Evolutionary conservation across 768 basidiomycete species (phyloP), one percentile per base, ranked within the genome.

Genomic region (Symmetrospora coprosmae): DNA sequence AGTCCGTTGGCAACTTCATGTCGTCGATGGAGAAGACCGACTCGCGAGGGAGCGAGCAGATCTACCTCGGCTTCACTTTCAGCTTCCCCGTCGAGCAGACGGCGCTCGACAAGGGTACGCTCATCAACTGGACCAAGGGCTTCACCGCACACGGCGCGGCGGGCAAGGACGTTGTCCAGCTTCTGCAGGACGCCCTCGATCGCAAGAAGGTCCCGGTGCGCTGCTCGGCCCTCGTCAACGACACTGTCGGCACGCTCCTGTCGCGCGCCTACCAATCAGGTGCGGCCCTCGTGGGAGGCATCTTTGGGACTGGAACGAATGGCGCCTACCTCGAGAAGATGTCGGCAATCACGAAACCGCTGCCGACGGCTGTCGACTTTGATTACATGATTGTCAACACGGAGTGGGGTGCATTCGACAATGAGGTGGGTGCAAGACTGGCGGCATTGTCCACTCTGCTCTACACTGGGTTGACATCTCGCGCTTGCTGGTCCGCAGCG

Each of bases 231-330:
- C 79, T 94, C 41, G 89, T 96, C 14, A 96, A 96, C 71, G 90
- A 94, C 72, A 99, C 94, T 21, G 92, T 96, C 23, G 94, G 94
- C 30, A 87, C 94, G 5, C 79, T 96, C 43, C 76, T 99, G 28
- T 91, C 91, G 11, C 80, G 88, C 45, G 86, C 90, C 8, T 99
- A 99, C 71, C 86, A 85, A n/a, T 80, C 82, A 2, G 94, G 94
- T 19, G 86, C 86, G 5, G 92, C 87, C 68, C 76, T 89, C 16
- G 79, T 91, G 33, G 78, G 78, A 46, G 84, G 84, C 55, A 97
- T 97, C 68, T 97, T 97, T 71, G 94, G 94, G 25, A 99, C 94
- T 0, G 94, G 94, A 17, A 97, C 94, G 4, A 99, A 99, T 70
- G 94, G 94, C 30, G 94, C 94, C 11, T 99, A 94, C 73, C 80